Evolutionary conservation across 2,329 filamentous ascomycete genomes (phyloP).

Genomic region (Zarea fungicola): DNA sequence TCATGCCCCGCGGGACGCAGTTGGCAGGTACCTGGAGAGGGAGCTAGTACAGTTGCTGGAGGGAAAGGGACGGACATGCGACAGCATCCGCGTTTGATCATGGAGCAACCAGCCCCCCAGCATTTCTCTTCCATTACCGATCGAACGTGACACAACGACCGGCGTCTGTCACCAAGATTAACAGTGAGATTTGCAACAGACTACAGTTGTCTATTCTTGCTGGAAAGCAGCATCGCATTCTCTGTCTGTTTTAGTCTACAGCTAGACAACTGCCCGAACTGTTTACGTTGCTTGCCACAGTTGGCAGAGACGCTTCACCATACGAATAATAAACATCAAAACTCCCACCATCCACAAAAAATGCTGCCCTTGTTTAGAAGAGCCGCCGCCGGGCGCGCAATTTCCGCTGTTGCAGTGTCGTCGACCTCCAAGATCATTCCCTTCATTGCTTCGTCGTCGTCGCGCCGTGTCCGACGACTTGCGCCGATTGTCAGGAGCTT

Average conservation of each 20-base stretch:
- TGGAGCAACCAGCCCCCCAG: constrained; percentile 6
- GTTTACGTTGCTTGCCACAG: constrained; percentile 7
- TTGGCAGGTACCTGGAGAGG: constrained; percentile 8
- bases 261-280: background rate
- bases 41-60: background rate
- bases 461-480: constrained; percentile 18
- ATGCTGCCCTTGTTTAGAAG: constrained; percentile 41
- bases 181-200: too few relatives aligned
- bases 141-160: constrained; percentile 4
- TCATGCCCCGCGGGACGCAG: background rate
- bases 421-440: constrained; percentile 19
- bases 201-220: too few relatives aligned
- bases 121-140: constrained; percentile 9
- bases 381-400: constrained; percentile 31
- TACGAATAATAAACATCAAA: background rate
- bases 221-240: too few relatives aligned
- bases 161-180: background rate
- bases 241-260: too few relatives aligned
- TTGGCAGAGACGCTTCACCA: background rate
- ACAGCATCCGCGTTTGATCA: constrained; percentile 12
- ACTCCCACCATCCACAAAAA: background rate
- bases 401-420: constrained; percentile 17
- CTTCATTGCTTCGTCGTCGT: constrained; percentile 16
- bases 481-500: constrained; percentile 25
- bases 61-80: constrained; percentile 6